Percentiles rank a stretch among this genome's conserved stretches.
phyloP scores from a whole-genome alignment of 2,329 filamentous ascomycete species.

The Pseudopithomyces maydicus region DNA sequence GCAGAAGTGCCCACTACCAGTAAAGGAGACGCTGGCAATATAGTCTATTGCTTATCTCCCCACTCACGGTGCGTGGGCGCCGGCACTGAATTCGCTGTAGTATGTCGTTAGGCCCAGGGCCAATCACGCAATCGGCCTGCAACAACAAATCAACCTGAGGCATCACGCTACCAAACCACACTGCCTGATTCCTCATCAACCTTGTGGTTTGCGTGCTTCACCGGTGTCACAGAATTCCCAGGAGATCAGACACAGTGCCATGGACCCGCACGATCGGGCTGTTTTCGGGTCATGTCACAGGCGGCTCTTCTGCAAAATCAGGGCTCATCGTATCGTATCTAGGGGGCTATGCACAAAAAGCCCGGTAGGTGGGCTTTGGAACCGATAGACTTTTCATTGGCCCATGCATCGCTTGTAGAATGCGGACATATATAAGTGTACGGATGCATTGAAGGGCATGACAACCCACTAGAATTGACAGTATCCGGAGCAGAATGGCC shows the following conservation, averaged over 20 bases:
- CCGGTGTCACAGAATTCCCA: background rate
- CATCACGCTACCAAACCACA: constrained; percentile 1
- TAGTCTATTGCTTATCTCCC: constrained; percentile 7
- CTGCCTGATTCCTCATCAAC: constrained; percentile 9
- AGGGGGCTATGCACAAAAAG: background rate
- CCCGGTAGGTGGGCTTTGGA: background rate
- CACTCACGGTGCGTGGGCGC: constrained; percentile 11
- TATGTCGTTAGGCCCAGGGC: constrained; percentile 35
- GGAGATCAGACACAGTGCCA: background rate
- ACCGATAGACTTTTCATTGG: background rate
- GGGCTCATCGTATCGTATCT: background rate
- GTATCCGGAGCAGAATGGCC: constrained; percentile 10
- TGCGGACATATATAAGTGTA: background rate
- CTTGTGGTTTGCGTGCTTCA: constrained; percentile 31
- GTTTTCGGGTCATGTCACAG: background rate
- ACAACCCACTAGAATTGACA: background rate
- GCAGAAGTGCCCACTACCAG: background rate
- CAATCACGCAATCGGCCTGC: constrained; percentile 39
- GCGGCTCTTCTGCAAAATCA: background rate
- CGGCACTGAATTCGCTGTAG: constrained; percentile 13
- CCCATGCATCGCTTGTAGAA: background rate
- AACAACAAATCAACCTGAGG: constrained; percentile 28
- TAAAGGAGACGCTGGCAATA: background rate
- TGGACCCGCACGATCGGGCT: background rate
- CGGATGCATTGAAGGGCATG: background rate